A percentile compares a stretch with the other conserved stretches of the same genome.
These are phyloP conservation scores for Agaricus subrufescens DNA, from an alignment of 768 basidiomycete species.

Conservation along the genomic window DNA sequence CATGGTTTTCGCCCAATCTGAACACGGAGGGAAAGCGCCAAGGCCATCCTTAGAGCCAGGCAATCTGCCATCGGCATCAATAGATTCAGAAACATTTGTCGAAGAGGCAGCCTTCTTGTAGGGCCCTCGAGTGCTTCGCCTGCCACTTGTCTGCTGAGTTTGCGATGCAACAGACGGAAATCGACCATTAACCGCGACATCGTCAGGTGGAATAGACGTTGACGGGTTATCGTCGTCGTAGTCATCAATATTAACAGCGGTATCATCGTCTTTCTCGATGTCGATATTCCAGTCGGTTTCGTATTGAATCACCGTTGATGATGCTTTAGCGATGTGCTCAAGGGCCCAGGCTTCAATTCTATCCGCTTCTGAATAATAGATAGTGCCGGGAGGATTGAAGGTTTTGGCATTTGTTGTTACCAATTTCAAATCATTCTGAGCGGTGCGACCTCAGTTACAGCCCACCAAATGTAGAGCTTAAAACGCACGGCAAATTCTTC, in stretches of 20 bases:
- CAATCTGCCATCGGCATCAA: conserved; percentile 67
- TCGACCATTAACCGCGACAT: conserved; percentile 34
- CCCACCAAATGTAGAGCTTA: neutral
- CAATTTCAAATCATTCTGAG: conserved; percentile 63
- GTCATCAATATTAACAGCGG: conserved; percentile 33
- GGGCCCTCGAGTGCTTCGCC: conserved; percentile 47
- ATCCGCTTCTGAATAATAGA: conserved; percentile 73
- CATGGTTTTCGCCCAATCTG: conserved; percentile 72
- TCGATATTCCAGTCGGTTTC: conserved; percentile 86
- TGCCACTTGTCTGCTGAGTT: conserved; percentile 29
- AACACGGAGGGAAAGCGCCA: conserved; percentile 64
- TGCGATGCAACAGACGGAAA: conserved; percentile 44
- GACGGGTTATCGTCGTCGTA: conserved; percentile 28
- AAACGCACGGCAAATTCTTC: conserved; percentile 72
- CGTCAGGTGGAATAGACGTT: conserved; percentile 42
- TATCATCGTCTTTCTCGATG: conserved; percentile 61
- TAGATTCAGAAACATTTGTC: conserved; percentile 33
- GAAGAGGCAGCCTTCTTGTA: conserved; percentile 40
- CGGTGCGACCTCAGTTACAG: conserved; percentile 1
- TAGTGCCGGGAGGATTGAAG: conserved; percentile 72
- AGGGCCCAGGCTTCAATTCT: conserved; percentile 65
- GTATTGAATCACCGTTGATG: conserved; percentile 72
- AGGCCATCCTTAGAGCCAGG: conserved; percentile 77
- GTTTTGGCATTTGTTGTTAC: conserved; percentile 71
- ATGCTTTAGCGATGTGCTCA: conserved; percentile 68